These are phyloP conservation scores for Rhazya stricta DNA, from an alignment of 257 asterid genomes.

Conservation along the genomic window DNA sequence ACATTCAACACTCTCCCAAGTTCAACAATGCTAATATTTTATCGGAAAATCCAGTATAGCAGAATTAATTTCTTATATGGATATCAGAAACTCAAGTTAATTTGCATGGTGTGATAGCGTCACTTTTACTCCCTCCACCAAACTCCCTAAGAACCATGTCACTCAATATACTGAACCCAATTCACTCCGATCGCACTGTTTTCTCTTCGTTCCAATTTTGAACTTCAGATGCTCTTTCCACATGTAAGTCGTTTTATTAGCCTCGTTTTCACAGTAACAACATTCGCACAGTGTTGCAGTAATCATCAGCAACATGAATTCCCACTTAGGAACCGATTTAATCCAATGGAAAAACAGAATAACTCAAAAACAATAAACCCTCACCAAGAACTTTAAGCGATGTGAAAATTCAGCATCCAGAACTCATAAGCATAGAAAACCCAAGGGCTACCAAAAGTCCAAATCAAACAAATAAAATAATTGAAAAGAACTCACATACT, in stretches of 20 bases:
- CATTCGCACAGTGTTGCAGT: background rate
- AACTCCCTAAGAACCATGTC: background rate
- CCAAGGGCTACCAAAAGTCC: background rate
- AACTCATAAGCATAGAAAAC: background rate
- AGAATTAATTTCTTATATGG: background rate
- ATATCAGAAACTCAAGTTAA: background rate
- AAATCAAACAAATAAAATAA: background rate
- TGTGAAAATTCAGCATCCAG: background rate
- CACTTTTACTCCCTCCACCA: background rate
- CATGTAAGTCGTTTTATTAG: background rate
- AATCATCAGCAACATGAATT: background rate
- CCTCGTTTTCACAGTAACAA: background rate
- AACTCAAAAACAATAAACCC: background rate
- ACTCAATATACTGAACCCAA: background rate
- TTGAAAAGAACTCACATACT: background rate
- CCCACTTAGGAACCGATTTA: background rate
- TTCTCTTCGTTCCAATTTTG: background rate
- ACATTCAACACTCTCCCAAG: background rate
- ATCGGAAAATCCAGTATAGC: background rate
- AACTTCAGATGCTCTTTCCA: background rate
- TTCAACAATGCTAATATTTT: background rate
- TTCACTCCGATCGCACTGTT: background rate
- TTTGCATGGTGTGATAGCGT: background rate
- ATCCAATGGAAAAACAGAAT: background rate
- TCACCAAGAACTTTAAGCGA: background rate